A percentile compares a stretch with the other conserved stretches of the same genome.
Conservation (phyloP, 139 green algal species). For the Chlorella sp. region DNA sequence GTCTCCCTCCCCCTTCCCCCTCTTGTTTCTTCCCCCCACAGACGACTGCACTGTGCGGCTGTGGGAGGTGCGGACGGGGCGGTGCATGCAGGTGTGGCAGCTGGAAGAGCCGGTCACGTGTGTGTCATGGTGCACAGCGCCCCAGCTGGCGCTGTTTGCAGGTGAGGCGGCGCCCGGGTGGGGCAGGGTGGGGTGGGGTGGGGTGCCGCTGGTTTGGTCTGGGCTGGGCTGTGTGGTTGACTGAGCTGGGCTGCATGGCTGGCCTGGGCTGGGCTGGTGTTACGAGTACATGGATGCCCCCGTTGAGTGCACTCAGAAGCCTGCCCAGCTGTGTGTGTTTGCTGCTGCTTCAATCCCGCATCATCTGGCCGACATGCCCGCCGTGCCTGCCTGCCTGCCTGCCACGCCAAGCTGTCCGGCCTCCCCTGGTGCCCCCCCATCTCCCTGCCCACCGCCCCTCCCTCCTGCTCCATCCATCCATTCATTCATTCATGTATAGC, state of each 20-base stretch:
- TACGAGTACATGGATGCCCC: no score
- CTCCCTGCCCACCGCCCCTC: no score
- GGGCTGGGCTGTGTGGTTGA: neutral
- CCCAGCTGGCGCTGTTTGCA: slow-evolving; percentile 48
- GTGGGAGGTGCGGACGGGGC: slow-evolving; percentile 88
- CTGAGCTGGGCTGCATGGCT: neutral
- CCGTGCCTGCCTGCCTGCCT: no score
- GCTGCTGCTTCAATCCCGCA: no score
- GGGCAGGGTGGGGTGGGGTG: no score
- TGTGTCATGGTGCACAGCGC: slow-evolving; percentile 81
- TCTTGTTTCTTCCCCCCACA: slow-evolving; percentile 72
- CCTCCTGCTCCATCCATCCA: no score
- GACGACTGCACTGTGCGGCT: slow-evolving; percentile 77
- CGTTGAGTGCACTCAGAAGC: no score
- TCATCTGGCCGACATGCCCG: no score
- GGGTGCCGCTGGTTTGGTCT: neutral
- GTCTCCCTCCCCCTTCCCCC: slow-evolving; percentile 61
- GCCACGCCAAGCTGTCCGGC: no score
- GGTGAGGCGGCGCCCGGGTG: slow-evolving; percentile 37
- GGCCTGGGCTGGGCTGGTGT: no score
- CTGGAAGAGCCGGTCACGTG: slow-evolving; percentile 60
- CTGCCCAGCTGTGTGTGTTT: neutral
- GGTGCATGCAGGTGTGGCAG: slow-evolving; percentile 58
- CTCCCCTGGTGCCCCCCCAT: no score
- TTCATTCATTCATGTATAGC: no score